Conservation (phyloP, 2,329 filamentous ascomycete genomes). For the Samsoniella hepiali region DNA sequence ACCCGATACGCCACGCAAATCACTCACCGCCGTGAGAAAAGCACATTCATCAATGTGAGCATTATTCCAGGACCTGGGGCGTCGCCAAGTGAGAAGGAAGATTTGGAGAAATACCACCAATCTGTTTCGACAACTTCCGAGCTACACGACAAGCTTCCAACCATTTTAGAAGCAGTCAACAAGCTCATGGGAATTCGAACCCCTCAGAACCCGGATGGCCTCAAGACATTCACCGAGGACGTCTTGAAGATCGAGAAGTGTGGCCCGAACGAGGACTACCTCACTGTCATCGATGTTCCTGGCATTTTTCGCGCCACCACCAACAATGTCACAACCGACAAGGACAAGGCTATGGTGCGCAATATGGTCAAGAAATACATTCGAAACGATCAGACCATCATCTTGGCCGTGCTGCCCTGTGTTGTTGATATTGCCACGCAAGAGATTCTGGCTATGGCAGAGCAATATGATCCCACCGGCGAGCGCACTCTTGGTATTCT, state of each 20-base stretch:
- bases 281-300: conserved; percentile 54
- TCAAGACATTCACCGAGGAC: conserved; percentile 44
- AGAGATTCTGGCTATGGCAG: conserved; percentile 41
- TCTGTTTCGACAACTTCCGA: conserved; percentile 22
- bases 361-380: conserved; percentile 49
- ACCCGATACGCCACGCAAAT: conserved; percentile 31
- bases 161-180: conserved; percentile 38
- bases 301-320: conserved; percentile 47
- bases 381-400: conserved; percentile 43
- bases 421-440: conserved; percentile 44
- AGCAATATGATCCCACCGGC: conserved; percentile 34
- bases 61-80: conserved; percentile 37
- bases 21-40: conserved; percentile 33
- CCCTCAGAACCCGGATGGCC: background rate
- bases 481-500: conserved; percentile 42
- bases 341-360: conserved; percentile 43
- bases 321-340: conserved; percentile 40
- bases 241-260: conserved; percentile 39
- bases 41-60: conserved; percentile 37
- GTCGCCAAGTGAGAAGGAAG: conserved; percentile 16
- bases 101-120: conserved; percentile 17
- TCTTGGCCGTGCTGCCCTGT: conserved; percentile 36
- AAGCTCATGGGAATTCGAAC: conserved; percentile 42
- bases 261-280: conserved; percentile 43
- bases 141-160: conserved; percentile 34